Conservation (phyloP, 805 yeast genomes). For the Kluyveromyces starmeri region DNA sequence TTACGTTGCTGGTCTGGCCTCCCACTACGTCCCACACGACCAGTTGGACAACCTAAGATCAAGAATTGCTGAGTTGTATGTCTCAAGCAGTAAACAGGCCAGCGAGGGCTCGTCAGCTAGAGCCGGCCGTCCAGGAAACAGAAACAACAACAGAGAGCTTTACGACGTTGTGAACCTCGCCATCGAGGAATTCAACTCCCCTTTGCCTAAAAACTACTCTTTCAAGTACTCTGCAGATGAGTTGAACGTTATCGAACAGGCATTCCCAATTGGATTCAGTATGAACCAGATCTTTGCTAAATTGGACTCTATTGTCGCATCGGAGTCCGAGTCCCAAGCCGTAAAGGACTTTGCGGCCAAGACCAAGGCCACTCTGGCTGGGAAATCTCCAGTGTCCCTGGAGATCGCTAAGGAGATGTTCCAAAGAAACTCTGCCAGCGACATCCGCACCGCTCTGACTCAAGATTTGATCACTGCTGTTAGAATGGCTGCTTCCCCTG, state of each 20-base stretch:
- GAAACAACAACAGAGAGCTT: slow-evolving; percentile 22
- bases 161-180: slow-evolving; percentile 51
- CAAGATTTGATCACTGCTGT: slow-evolving; percentile 72
- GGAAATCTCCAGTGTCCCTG: slow-evolving; percentile 73
- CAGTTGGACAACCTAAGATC: slow-evolving; percentile 52
- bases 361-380: slow-evolving; percentile 45
- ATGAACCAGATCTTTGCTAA: slow-evolving; percentile 46
- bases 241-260: slow-evolving; percentile 54
- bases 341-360: slow-evolving; percentile 58
- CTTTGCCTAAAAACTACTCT: slow-evolving; percentile 52
- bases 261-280: slow-evolving; percentile 45
- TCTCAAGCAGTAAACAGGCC: slow-evolving; percentile 4
- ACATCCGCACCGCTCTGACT: slow-evolving; percentile 57
- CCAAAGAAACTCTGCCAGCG: slow-evolving; percentile 47
- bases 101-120: slow-evolving; percentile 15
- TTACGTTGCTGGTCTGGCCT: slow-evolving; percentile 77
- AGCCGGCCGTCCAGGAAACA: too few species aligned
- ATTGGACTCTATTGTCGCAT: slow-evolving; percentile 41
- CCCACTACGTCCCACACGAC: slow-evolving; percentile 74
- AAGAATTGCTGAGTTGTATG: slow-evolving; percentile 55
- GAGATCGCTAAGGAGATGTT: slow-evolving; percentile 63
- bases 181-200: slow-evolving; percentile 70
- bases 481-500: slow-evolving; percentile 52
- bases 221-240: slow-evolving; percentile 50
- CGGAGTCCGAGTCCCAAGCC: slow-evolving; percentile 41